Evolutionary conservation across 2,329 filamentous ascomycete genomes (phyloP), one percentile per base, ranked within the genome.

Genomic region (Talaromyces verruculosus): DNA sequence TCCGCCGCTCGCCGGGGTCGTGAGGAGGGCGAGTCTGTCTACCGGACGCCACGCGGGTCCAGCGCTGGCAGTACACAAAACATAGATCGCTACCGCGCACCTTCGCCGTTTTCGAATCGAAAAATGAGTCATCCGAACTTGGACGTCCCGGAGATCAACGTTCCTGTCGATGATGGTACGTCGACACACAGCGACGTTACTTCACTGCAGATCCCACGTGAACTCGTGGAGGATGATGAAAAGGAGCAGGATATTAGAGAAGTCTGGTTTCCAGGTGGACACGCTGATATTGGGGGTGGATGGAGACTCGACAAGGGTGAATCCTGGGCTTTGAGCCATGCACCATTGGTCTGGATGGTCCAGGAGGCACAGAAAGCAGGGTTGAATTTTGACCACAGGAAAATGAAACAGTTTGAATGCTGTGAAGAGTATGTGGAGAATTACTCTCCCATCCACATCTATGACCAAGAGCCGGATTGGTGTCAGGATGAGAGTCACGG

Each of bases 261-360:
- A 72, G 85, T 94, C 8, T 82, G 80, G 80, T 95, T 95, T 71
- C 84, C 91, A 0, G 91, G 91, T 8, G 88, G 89, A 11, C 91
- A 96, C 68, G 91, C 87, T 1, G 91, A 94, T 68, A 87, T 93
- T 35, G 91, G 91, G 1, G 91, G 91, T 10, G 91, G 91, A 0
- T 93, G 90, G 91, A 85, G 86, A 60, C 78, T 86, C 0, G 75
- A 80, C 0, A 80, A 81, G 0, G 83, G 81, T 28, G 90, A 91
- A 72, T 70, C 76, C 33, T 80, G 79, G 69, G 84, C 88, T 7
- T 81, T 90, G 28, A 90, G 88, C 69, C 89, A 91, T 70, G 83
- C 88, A 1, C 88, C 89, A 0, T 80, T 91, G 1, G 84, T 88
- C 0, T 91, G 89, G 85, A 91, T 92, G 84, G 85, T 91, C 0